Evolutionary conservation across 192 early-diverging fungal species (phyloP).

Genomic region (Kickxella alabastrina): DNA sequence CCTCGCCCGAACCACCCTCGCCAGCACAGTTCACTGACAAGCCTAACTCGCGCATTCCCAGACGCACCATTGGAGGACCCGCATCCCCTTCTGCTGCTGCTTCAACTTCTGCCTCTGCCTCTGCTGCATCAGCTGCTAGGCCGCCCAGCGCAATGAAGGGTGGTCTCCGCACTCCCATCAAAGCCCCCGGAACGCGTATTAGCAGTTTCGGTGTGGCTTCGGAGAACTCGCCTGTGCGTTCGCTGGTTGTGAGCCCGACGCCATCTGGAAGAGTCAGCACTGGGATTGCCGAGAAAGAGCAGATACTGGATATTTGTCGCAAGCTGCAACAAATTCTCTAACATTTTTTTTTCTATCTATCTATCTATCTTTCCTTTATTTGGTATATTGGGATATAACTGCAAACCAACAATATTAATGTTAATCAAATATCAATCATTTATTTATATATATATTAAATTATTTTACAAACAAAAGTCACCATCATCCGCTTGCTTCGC

Average conservation of each 20-base stretch:
- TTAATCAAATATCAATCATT: neutral
- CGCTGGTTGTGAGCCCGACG: conserved; percentile 29
- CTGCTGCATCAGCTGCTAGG: conserved; percentile 13
- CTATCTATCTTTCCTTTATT: no score
- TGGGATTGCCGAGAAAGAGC: conserved; percentile 21
- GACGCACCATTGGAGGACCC: conserved; percentile 11
- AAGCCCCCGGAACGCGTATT: conserved; percentile 30
- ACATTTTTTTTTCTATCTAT: neutral
- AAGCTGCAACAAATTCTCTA: conserved; percentile 39
- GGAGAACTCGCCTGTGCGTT: conserved; percentile 38
- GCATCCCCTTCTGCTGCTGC: conserved; percentile 2
- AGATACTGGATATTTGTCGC: conserved; percentile 48
- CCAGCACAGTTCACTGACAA: conserved; percentile 5
- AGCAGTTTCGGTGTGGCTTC: conserved; percentile 52
- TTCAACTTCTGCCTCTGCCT: no score
- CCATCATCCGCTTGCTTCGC: no score
- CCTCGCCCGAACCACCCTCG: conserved; percentile 25
- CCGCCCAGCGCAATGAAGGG: conserved; percentile 14
- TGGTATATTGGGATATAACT: no score
- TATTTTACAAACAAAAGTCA: neutral
- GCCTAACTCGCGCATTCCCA: conserved; percentile 22
- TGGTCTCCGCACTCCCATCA: conserved; percentile 28
- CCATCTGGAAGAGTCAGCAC: conserved; percentile 27
- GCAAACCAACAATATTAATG: no score
- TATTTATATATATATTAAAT: neutral